A percentile compares a stretch with the other conserved stretches of the same genome.
phyloP scores from a whole-genome alignment of 768 basidiomycete species.

The Boletus subparvulus region DNA sequence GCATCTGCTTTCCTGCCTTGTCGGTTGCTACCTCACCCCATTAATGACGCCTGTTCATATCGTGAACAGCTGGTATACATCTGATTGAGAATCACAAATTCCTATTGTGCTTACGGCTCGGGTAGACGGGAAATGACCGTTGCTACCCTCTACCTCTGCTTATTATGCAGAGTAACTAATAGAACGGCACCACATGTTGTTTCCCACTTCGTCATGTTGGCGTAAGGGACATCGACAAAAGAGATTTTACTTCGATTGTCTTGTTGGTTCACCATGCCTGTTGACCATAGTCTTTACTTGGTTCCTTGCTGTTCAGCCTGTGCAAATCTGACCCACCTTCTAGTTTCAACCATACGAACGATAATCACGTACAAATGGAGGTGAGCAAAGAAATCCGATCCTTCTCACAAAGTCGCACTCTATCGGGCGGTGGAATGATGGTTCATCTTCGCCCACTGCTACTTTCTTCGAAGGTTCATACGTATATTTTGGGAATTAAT shows the following conservation, averaged over 20 bases:
- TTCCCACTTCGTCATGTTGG: not conserved
- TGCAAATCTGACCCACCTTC: conserved; percentile 16
- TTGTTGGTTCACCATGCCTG: not conserved
- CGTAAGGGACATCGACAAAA: not conserved
- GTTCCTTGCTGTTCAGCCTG: not conserved
- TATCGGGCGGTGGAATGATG: conserved; percentile 15
- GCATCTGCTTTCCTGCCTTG: not conserved
- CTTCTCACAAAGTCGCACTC: conserved; percentile 17
- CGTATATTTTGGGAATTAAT: conserved; percentile 8
- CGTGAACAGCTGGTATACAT: conserved; percentile 6
- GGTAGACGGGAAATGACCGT: conserved; percentile 18
- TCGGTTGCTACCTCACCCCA: conserved; percentile 13
- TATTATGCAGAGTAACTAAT: conserved; percentile 11
- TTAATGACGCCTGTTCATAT: conserved; percentile 16
- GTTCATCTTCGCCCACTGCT: not conserved
- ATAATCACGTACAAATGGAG: conserved; percentile 74
- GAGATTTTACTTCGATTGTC: not conserved
- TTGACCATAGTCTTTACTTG: not conserved
- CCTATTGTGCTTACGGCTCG: conserved; percentile 8
- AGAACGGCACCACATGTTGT: not conserved
- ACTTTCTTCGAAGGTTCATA: conserved; percentile 3
- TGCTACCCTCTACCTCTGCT: conserved; percentile 16
- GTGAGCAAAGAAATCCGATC: conserved; percentile 38
- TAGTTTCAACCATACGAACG: conserved; percentile 73
- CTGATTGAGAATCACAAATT: conserved; percentile 20